Percentiles rank a stretch among this genome's conserved stretches.
phyloP scores from a whole-genome alignment of 1,284 basidiomycete genomes.

The Ustilago trichophora region DNA sequence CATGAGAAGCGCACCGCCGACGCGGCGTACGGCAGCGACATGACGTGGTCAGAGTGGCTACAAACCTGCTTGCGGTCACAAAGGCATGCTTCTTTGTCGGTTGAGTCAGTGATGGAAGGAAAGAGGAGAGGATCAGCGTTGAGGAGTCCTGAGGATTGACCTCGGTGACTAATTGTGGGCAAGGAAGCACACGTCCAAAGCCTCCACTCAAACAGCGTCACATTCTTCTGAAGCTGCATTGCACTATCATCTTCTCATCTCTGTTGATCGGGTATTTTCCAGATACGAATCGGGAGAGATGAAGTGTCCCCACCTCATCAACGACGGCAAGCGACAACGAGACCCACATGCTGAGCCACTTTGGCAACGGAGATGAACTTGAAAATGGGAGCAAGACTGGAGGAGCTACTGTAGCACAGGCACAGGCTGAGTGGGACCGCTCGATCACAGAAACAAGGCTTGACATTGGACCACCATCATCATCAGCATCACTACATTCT shows the following conservation, averaged over 20 bases:
- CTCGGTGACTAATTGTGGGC: conserved; percentile 1
- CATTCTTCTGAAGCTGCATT: background rate
- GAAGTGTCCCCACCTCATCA: conserved; percentile 8
- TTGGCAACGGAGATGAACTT: background rate
- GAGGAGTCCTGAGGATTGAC: background rate
- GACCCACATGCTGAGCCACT: no score
- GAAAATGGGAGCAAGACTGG: no score
- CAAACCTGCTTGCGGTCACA: background rate
- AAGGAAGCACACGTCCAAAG: background rate
- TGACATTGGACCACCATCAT: background rate
- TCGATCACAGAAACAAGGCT: background rate
- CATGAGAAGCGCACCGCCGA: background rate
- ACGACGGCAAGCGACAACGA: conserved; percentile 13
- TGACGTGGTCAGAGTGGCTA: background rate
- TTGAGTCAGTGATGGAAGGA: background rate
- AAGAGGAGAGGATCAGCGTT: background rate
- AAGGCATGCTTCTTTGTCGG: background rate
- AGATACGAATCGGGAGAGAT: conserved; percentile 1
- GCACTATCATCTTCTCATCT: background rate
- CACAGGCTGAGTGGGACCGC: no score
- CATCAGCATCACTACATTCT: background rate
- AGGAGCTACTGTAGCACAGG: background rate
- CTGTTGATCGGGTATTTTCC: background rate
- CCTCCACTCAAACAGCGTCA: conserved; percentile 3
- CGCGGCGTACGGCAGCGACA: background rate